Conservation (phyloP, 2,329 filamentous ascomycete species). For the Trichoderma sp. region DNA sequence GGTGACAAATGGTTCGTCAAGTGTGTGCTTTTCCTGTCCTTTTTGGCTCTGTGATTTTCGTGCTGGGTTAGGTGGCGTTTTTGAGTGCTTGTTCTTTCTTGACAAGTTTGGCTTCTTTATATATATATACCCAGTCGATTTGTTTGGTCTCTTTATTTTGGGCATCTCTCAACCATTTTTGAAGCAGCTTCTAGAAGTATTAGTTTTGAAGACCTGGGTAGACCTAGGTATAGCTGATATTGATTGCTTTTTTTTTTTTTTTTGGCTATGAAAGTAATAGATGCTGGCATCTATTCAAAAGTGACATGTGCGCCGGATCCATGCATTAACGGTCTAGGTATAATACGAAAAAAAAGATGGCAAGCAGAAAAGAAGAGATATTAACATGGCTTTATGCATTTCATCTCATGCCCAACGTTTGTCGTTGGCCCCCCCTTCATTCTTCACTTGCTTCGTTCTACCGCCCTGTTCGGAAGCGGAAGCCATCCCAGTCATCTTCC, state of each 20-base stretch:
- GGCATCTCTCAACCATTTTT: background rate
- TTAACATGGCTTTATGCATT: background rate
- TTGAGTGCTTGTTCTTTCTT: background rate
- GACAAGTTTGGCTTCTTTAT: background rate
- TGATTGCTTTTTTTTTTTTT: background rate
- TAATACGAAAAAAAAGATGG: background rate
- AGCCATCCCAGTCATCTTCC: slow-evolving; percentile 58
- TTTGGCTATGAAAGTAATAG: background rate
- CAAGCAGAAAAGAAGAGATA: background rate
- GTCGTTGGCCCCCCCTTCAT: too few relatives aligned
- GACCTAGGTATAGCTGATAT: background rate
- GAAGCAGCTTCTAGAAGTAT: background rate
- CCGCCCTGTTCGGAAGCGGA: slow-evolving; percentile 43
- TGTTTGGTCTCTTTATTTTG: background rate
- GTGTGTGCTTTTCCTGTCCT: background rate
- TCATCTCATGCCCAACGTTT: background rate
- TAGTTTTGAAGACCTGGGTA: background rate
- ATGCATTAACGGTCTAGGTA: background rate
- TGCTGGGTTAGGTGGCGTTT: background rate
- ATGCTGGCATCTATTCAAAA: slow-evolving; percentile 2
- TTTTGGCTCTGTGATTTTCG: background rate
- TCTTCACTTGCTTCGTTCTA: background rate
- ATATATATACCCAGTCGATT: background rate
- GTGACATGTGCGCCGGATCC: background rate
- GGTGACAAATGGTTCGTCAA: background rate